Percentiles rank a stretch among this genome's conserved stretches.
Evolutionary conservation across 345 rosid genomes (phyloP).

Genomic region (Brassica juncea): DNA sequence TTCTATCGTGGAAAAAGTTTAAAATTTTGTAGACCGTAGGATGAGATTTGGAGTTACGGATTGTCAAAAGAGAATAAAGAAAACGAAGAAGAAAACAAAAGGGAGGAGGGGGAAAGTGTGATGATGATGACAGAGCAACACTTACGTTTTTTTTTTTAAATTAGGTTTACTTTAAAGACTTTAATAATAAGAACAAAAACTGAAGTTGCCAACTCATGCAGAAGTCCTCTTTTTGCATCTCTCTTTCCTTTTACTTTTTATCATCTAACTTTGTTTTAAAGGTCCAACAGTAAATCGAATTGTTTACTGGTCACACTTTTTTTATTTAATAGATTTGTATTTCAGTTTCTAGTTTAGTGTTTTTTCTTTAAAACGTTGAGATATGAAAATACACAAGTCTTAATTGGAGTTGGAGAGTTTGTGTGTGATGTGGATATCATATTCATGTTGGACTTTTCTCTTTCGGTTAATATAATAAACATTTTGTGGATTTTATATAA

Average conservation of each 20-base stretch:
- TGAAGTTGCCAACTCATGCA: constrained; percentile 41
- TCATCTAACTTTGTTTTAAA: constrained; percentile 11
- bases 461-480: background rate
- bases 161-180: constrained; percentile 9
- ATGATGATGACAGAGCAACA: constrained; percentile 42
- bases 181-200: constrained; percentile 27
- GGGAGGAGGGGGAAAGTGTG: constrained; percentile 30
- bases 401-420: background rate
- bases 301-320: constrained; percentile 3
- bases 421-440: constrained; percentile 2
- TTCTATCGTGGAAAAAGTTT: constrained; percentile 23
- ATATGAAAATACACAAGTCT: background rate
- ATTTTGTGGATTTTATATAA: constrained; percentile 7
- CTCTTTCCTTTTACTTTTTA: constrained; percentile 35
- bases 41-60: constrained; percentile 22
- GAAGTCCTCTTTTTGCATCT: constrained; percentile 38
- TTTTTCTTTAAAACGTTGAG: background rate
- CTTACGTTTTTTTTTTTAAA: constrained; percentile 10
- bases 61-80: constrained; percentile 39
- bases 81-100: constrained; percentile 37
- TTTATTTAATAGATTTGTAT: background rate
- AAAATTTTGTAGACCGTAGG: constrained; percentile 36
- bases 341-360: background rate
- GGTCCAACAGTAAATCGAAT: background rate
- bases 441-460: constrained; percentile 2